Evolutionary conservation across 1,284 basidiomycete genomes (phyloP).

Genomic region (Chalciporus piperatoides): DNA sequence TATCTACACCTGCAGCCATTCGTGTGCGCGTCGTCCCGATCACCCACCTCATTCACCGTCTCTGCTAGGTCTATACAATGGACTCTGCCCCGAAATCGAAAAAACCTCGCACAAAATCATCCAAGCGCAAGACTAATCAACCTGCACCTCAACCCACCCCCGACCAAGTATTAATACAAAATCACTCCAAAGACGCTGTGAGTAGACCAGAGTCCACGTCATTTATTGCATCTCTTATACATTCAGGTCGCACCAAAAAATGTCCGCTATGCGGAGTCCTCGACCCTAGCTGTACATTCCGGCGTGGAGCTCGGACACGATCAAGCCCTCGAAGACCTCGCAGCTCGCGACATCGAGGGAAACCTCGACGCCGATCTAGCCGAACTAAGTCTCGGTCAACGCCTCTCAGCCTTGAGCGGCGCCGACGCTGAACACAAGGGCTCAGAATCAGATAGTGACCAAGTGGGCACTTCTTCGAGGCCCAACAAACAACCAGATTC

Average conservation of each 20-base stretch:
- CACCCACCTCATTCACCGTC: too few species aligned
- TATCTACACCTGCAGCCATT: too few species aligned
- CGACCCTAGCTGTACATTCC: slow-evolving; percentile 57
- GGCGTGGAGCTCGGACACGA: slow-evolving; percentile 63
- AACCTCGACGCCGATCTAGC: slow-evolving; percentile 80
- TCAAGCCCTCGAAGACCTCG: slow-evolving; percentile 51
- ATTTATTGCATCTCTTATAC: slow-evolving; percentile 8
- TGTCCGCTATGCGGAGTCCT: slow-evolving; percentile 60
- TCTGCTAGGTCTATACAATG: slow-evolving; percentile 27
- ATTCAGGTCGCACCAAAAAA: slow-evolving; percentile 43
- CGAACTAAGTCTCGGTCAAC: slow-evolving; percentile 86
- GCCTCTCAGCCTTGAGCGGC: slow-evolving; percentile 70
- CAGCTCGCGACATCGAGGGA: slow-evolving; percentile 54
- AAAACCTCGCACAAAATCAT: slow-evolving; percentile 51
- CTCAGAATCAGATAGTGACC: slow-evolving; percentile 45
- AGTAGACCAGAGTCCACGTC: background rate
- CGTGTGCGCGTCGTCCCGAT: too few species aligned
- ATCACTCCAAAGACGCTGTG: slow-evolving; percentile 17
- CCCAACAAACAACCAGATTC: slow-evolving; percentile 36
- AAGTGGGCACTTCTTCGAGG: slow-evolving; percentile 24
- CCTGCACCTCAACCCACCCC: background rate
- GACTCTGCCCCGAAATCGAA: slow-evolving; percentile 44
- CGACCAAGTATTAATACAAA: slow-evolving; percentile 29
- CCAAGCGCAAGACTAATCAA: slow-evolving; percentile 43
- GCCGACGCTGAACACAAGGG: slow-evolving; percentile 35